A percentile compares a stretch with the other conserved stretches of the same genome.
These are phyloP conservation scores for Mayamaea pseudoterrestris DNA, from an alignment of 108 stramenopile species.

Conservation along the genomic window DNA sequence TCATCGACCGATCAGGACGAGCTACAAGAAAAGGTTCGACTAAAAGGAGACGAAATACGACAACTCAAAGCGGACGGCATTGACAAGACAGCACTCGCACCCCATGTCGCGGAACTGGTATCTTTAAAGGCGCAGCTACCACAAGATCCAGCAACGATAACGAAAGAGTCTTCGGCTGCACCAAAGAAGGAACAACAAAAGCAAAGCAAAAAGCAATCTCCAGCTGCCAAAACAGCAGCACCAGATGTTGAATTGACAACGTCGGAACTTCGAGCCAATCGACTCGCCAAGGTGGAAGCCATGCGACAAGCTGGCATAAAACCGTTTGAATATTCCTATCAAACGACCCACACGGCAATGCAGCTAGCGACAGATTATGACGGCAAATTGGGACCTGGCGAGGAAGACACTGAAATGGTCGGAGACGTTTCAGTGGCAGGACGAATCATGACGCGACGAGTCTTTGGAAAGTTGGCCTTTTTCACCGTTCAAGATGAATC, in stretches of 20 bases:
- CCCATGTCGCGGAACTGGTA: slow-evolving; percentile 68
- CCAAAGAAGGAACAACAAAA: slow-evolving; percentile 9
- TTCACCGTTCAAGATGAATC: slow-evolving; percentile 87
- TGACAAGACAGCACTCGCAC: slow-evolving; percentile 53
- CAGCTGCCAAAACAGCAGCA: neutral
- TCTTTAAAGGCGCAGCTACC: slow-evolving; percentile 63
- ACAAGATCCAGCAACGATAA: slow-evolving; percentile 7
- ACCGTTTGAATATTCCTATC: slow-evolving; percentile 77
- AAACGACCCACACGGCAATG: slow-evolving; percentile 44
- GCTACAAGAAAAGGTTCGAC: slow-evolving; percentile 42
- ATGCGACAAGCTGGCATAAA: slow-evolving; percentile 71
- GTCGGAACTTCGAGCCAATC: slow-evolving; percentile 62
- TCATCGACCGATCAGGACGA: too few species aligned
- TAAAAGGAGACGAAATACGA: slow-evolving; percentile 81
- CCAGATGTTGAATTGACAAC: slow-evolving; percentile 25
- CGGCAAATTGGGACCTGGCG: slow-evolving; percentile 55
- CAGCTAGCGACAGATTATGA: slow-evolving; percentile 44
- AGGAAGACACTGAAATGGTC: slow-evolving; percentile 65
- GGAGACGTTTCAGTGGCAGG: slow-evolving; percentile 84
- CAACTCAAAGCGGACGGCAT: slow-evolving; percentile 56
- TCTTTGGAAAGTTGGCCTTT: slow-evolving; percentile 95
- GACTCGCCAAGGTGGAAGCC: slow-evolving; percentile 62
- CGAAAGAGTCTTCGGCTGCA: slow-evolving; percentile 3
- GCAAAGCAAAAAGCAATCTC: slow-evolving; percentile 19
- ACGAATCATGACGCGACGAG: slow-evolving; percentile 87